phyloP scores from a whole-genome alignment of 192 early-diverging fungal genomes.

The Backusella parvicylindrica region DNA sequence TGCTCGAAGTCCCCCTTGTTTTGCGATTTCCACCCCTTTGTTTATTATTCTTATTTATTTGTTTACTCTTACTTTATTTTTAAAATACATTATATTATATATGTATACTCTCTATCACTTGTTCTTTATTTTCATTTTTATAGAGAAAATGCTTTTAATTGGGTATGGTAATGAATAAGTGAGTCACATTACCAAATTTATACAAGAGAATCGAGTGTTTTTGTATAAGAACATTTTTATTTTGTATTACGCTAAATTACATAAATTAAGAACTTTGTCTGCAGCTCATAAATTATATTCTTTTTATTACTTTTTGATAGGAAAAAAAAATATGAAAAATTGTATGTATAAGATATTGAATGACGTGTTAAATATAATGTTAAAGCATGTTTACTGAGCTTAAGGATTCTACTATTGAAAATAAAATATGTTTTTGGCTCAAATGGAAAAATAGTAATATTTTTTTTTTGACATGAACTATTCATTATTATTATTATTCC shows the following conservation, averaged over 20 bases:
- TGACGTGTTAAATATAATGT: neutral
- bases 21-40: neutral
- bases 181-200: conserved; percentile 3
- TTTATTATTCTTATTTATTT: neutral
- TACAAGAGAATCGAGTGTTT: neutral
- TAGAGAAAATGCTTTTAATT: neutral
- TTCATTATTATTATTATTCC: too few species aligned
- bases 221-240: neutral
- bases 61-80: neutral
- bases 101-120: neutral
- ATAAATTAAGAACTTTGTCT: neutral
- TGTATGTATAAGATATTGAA: neutral
- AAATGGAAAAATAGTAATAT: too few species aligned
- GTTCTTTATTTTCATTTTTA: neutral
- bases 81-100: too few species aligned
- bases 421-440: too few species aligned
- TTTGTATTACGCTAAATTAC: neutral
- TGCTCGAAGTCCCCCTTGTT: neutral
- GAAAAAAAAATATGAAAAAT: too few species aligned
- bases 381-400: too few species aligned
- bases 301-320: neutral
- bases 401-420: too few species aligned
- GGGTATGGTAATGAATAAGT: neutral
- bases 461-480: too few species aligned
- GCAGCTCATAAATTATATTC: neutral